Evolutionary conservation across 306 rosid species (phyloP).

Genomic region (Arachis stenosperma): DNA sequence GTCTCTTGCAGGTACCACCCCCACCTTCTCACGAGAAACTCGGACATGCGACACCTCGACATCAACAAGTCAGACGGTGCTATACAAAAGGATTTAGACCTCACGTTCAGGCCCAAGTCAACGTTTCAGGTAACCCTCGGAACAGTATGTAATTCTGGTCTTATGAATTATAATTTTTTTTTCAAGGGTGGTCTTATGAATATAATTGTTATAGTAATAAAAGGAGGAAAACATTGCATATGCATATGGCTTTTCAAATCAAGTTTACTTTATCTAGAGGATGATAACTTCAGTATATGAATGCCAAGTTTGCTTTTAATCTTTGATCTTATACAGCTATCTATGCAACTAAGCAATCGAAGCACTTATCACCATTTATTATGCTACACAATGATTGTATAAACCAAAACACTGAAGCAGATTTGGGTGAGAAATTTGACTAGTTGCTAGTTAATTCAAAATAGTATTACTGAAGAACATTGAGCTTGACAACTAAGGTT

Average conservation of each 20-base stretch:
- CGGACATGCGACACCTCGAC: no score
- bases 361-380: not conserved
- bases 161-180: no score
- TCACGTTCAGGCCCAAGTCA: no score
- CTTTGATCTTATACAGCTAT: not conserved
- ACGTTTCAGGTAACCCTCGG: no score
- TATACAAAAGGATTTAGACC: no score
- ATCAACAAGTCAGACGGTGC: no score
- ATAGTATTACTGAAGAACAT: not conserved
- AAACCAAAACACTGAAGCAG: not conserved
- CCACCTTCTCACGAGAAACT: no score
- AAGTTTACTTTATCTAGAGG: not conserved
- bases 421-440: not conserved
- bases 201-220: no score
- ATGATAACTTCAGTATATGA: not conserved
- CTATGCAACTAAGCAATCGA: not conserved
- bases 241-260: not conserved
- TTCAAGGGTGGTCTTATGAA: no score
- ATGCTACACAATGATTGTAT: not conserved
- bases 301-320: not conserved
- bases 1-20: no score
- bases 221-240: no score
- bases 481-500: conserved; percentile 12
- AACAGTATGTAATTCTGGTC: no score
- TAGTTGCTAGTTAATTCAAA: not conserved